These are phyloP conservation scores for Lomentospora prolificans DNA, from an alignment of 2,329 filamentous ascomycete species.

Conservation along the genomic window DNA sequence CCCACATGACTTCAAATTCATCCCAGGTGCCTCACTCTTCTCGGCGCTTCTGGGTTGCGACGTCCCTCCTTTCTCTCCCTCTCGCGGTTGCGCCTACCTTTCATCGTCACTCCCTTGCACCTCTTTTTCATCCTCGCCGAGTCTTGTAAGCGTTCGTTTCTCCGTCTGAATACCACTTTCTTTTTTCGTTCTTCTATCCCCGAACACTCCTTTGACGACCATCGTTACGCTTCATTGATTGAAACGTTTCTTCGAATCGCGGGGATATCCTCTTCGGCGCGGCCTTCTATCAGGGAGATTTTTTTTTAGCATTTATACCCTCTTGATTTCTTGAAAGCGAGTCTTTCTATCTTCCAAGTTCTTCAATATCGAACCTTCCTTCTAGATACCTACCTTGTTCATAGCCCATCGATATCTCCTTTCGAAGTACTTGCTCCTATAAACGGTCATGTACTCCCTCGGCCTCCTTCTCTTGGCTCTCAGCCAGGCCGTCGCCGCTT, in stretches of 20 bases:
- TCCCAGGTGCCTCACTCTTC: background rate
- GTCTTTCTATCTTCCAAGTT: background rate
- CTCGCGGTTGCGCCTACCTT: background rate
- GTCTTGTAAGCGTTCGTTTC: background rate
- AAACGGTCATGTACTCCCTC: background rate
- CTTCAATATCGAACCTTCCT: background rate
- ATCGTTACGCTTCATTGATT: background rate
- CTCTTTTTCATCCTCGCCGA: background rate
- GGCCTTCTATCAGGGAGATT: background rate
- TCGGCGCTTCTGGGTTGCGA: background rate
- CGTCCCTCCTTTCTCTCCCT: background rate
- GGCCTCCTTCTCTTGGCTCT: constrained; percentile 18
- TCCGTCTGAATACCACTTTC: background rate
- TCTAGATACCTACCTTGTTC: background rate
- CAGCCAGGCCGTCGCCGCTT: constrained; percentile 24
- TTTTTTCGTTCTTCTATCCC: background rate
- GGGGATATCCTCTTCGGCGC: background rate
- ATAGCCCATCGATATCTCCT: background rate
- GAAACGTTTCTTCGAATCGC: background rate
- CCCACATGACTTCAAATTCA: too few species aligned
- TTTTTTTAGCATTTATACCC: background rate
- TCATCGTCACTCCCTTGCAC: background rate
- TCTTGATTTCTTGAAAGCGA: background rate
- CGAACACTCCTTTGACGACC: background rate
- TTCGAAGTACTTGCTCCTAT: background rate